Evolutionary conservation across 805 yeast genomes (phyloP).

Genomic region (Scheffersomyces spartinae): DNA sequence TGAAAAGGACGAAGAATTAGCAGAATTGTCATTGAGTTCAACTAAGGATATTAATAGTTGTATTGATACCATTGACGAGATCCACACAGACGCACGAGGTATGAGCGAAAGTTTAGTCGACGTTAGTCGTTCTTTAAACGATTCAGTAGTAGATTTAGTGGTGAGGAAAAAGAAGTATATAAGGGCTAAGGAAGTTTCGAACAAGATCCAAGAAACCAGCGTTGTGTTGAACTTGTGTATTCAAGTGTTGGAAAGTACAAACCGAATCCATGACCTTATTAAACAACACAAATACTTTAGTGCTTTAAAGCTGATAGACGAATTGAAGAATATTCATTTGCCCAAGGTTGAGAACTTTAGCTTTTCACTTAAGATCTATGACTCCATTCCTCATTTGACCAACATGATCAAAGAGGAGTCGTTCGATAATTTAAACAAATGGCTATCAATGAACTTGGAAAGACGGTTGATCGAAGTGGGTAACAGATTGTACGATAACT

Average conservation of each 20-base stretch:
- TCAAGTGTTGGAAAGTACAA: constrained; percentile 76
- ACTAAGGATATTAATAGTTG: constrained; percentile 47
- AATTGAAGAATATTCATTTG: constrained; percentile 54
- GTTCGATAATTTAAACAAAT: constrained; percentile 50
- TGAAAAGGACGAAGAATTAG: constrained; percentile 52
- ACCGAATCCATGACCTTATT: constrained; percentile 73
- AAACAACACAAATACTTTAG: constrained; percentile 67
- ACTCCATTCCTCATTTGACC: constrained; percentile 67
- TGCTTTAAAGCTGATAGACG: constrained; percentile 76
- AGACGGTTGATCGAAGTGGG: constrained; percentile 52
- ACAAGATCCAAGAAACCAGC: constrained; percentile 62
- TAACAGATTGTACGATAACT: constrained; percentile 39
- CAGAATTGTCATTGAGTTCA: constrained; percentile 47
- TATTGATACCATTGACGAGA: constrained; percentile 49
- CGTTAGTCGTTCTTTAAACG: constrained; percentile 46
- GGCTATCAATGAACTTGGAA: constrained; percentile 51
- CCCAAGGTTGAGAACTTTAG: constrained; percentile 65
- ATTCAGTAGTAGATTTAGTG: constrained; percentile 56
- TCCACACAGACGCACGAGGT: constrained; percentile 44
- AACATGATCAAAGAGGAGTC: constrained; percentile 66
- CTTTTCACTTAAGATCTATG: constrained; percentile 61
- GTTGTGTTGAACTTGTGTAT: constrained; percentile 60
- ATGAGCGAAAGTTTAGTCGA: constrained; percentile 43
- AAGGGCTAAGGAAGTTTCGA: constrained; percentile 49
- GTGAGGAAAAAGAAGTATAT: constrained; percentile 48